phyloP scores from a whole-genome alignment of 108 stramenopile species.

The Schizochytrium sp. region DNA sequence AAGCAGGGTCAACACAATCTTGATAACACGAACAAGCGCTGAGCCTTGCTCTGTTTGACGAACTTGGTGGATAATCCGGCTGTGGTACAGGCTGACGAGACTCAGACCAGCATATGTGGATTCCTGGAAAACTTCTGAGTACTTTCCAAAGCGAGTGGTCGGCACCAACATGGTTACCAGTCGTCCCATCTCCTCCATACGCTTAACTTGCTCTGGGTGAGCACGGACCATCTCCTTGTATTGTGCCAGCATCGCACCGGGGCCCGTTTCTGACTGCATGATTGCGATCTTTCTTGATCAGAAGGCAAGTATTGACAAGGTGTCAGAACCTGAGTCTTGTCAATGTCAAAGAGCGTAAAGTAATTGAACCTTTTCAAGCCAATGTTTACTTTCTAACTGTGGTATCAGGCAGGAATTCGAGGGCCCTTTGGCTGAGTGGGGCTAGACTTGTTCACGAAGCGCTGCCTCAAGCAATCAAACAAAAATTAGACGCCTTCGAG shows the following conservation, averaged over 20 bases:
- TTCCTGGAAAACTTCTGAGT: slow-evolving; percentile 51
- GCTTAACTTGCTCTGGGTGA: slow-evolving; percentile 58
- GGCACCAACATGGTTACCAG: slow-evolving; percentile 57
- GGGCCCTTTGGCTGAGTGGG: too few relatives aligned
- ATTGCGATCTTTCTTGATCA: background rate
- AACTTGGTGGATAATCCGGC: slow-evolving; percentile 36
- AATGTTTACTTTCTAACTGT: too few relatives aligned
- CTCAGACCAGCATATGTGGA: slow-evolving; percentile 45
- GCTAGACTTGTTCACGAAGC: too few relatives aligned
- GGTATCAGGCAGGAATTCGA: too few relatives aligned
- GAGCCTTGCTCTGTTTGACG: background rate
- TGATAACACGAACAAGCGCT: background rate
- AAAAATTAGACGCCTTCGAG: too few relatives aligned
- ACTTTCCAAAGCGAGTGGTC: slow-evolving; percentile 6
- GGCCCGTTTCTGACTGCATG: background rate
- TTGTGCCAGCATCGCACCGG: slow-evolving; percentile 14
- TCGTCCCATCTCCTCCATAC: slow-evolving; percentile 48
- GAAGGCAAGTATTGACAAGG: too few relatives aligned
- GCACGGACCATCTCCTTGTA: slow-evolving; percentile 58
- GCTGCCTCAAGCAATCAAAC: too few relatives aligned
- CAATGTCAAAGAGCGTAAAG: too few relatives aligned
- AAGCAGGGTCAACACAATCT: background rate
- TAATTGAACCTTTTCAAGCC: too few relatives aligned
- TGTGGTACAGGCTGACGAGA: slow-evolving; percentile 49
- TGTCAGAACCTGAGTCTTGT: too few relatives aligned